Evolutionary conservation across 1,139 yeast species (phyloP), one percentile per base, ranked within the genome.

Genomic region (Debaryomycetaceae sp.): DNA sequence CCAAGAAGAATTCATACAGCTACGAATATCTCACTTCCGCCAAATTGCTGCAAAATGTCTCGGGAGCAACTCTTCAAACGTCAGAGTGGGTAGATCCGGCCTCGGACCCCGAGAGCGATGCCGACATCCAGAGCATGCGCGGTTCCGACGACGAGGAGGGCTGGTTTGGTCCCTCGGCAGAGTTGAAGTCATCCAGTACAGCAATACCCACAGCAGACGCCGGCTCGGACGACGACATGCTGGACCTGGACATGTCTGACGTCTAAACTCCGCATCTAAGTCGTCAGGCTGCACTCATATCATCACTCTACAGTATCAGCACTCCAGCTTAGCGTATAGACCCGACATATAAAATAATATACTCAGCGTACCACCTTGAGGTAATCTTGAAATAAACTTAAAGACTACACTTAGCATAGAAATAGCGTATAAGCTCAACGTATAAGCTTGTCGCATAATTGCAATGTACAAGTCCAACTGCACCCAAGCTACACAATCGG

Each of bases 1-100:
- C 84, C 4, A 78, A 73, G 49, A 72, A 73, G 39, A 86, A 84
- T 55, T 76, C 75, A 46, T 82, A 81, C 59, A 66, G 80, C 40
- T 74, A 72, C 55, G 51, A 44, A 13, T 51, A 40, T 9, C 49
- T 43, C 13, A 46, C 37, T 4, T 50, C 47, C 2, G 34, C 35
- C 6, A 47, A 44, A 14, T 45, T 33, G 17, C 42, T 42, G 22
- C 34, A 34, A 20, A 27, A 27, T 27, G 8, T 27, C 11, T 27
- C 31, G 11, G 31, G 11, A 7, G 8, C 11, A 11, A 11, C 31
- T 4, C 31, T 27, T 7, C 4, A 7, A 7, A 27, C 31, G 3
- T 27, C 31, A 8, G 4, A 27, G 11, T 11, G 2, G 31, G 11
- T 34, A 5, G 8, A 7, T 7, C 11, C 11, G 31, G 8, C 31